Evolutionary conservation across 192 early-diverging fungal genomes (phyloP).

Genomic region (Linnemannia zychae): DNA sequence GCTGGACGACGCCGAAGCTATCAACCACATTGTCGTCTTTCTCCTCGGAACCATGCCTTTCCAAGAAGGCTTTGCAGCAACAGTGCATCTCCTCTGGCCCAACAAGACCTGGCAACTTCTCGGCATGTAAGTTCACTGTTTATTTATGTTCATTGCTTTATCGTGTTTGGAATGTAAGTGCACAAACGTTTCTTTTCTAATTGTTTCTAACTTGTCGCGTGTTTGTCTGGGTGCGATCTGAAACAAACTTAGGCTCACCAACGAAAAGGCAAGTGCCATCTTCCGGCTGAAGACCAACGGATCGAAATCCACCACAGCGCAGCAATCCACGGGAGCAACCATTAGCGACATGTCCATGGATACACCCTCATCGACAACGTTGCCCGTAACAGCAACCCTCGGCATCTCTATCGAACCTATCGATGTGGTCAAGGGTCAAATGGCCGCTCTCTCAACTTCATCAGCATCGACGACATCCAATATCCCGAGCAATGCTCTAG

Average conservation of each 20-base stretch:
- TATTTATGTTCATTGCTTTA: neutral
- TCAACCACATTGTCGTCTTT: slow-evolving; percentile 98
- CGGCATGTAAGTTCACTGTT: slow-evolving; percentile 67
- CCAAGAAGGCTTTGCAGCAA: slow-evolving; percentile 91
- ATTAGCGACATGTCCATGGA: slow-evolving; percentile 57
- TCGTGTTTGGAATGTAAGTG: neutral
- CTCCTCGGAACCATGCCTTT: slow-evolving; percentile 89
- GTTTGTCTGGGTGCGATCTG: neutral
- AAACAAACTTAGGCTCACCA: slow-evolving; percentile 70
- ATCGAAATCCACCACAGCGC: slow-evolving; percentile 1
- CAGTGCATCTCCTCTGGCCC: slow-evolving; percentile 94
- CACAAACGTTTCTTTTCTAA: neutral
- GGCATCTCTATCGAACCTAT: slow-evolving; percentile 96
- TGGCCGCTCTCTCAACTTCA: slow-evolving; percentile 54
- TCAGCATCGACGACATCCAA: slow-evolving; percentile 6
- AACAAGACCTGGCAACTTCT: slow-evolving; percentile 83
- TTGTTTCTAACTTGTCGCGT: slow-evolving; percentile 1
- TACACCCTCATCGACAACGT: slow-evolving; percentile 17
- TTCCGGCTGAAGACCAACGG: slow-evolving; percentile 69
- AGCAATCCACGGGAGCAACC: neutral
- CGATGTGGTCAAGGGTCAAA: slow-evolving; percentile 74
- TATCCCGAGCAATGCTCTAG: slow-evolving; percentile 44
- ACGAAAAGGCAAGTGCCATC: slow-evolving; percentile 88
- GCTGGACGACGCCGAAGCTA: slow-evolving; percentile 82
- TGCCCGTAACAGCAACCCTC: slow-evolving; percentile 72